Conservation (phyloP, 2,329 filamentous ascomycete species). For the Alternaria conjuncta region DNA sequence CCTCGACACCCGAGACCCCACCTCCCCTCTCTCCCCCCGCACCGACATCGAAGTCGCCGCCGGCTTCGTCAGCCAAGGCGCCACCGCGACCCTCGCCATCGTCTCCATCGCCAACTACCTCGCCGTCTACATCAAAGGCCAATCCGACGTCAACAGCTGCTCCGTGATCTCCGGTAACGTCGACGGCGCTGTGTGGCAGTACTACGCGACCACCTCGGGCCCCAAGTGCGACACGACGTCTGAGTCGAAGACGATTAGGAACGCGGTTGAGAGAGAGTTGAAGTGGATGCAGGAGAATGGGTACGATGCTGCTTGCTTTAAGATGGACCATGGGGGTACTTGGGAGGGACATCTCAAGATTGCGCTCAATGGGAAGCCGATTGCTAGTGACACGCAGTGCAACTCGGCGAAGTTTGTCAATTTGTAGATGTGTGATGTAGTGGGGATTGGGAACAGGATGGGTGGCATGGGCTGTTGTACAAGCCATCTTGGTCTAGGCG, state of each 20-base stretch:
- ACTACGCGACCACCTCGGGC: not conserved
- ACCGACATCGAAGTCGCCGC: not conserved
- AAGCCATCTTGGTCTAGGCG: not conserved
- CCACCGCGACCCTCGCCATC: not conserved
- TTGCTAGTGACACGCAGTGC: not conserved
- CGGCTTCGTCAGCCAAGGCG: not conserved
- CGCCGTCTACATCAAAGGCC: not conserved
- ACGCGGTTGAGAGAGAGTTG: not conserved
- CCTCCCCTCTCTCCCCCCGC: not conserved
- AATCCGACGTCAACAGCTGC: not conserved
- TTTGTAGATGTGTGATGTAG: not conserved
- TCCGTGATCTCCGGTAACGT: not conserved
- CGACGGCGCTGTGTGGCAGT: not conserved
- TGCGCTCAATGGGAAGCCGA: not conserved
- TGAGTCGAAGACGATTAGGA: not conserved
- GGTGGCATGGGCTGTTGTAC: not conserved
- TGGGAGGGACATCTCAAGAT: not conserved
- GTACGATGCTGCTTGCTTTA: not conserved
- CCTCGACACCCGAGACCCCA: not conserved
- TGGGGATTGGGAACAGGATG: not conserved
- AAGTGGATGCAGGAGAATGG: not conserved
- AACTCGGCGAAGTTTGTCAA: not conserved
- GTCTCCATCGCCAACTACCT: not conserved
- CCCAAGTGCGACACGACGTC: not conserved
- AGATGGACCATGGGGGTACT: not conserved